Conservation (phyloP, 345 rosid species). For the Brassica rapa region DNA sequence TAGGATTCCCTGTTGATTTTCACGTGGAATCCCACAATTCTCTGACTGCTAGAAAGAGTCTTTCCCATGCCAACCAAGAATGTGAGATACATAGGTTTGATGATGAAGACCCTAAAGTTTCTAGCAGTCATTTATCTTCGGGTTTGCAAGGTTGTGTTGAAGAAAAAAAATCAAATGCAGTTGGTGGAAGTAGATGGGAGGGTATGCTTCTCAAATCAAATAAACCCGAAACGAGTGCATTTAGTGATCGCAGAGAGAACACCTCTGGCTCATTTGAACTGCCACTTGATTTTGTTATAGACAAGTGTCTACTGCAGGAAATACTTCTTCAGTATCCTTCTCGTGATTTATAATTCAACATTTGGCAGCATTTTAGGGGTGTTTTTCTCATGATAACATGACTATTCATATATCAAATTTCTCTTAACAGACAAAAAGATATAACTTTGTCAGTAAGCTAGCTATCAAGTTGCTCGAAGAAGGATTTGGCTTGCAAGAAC, state of each 20-base stretch:
- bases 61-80: constrained; percentile 40
- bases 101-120: constrained; percentile 39
- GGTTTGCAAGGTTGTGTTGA: constrained; percentile 26
- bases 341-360: constrained; percentile 5
- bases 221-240: constrained; percentile 32
- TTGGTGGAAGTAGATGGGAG: constrained; percentile 78
- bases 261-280: constrained; percentile 57
- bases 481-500: constrained; percentile 83
- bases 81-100: constrained; percentile 39
- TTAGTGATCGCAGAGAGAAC: constrained; percentile 45
- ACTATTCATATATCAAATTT: constrained; percentile 34
- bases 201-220: constrained; percentile 59
- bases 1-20: constrained; percentile 26
- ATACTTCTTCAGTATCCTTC: constrained; percentile 95
- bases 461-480: constrained; percentile 87
- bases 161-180: constrained; percentile 39
- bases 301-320: constrained; percentile 88
- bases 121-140: constrained; percentile 36
- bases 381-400: neutral
- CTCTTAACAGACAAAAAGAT: constrained; percentile 62
- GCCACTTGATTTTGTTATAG: constrained; percentile 78
- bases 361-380: neutral
- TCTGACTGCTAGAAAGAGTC: constrained; percentile 38
- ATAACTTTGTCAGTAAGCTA: constrained; percentile 78
- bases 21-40: constrained; percentile 30